phyloP scores from a whole-genome alignment of 73 alveolate genomes.

The Paramecium bursaria region DNA sequence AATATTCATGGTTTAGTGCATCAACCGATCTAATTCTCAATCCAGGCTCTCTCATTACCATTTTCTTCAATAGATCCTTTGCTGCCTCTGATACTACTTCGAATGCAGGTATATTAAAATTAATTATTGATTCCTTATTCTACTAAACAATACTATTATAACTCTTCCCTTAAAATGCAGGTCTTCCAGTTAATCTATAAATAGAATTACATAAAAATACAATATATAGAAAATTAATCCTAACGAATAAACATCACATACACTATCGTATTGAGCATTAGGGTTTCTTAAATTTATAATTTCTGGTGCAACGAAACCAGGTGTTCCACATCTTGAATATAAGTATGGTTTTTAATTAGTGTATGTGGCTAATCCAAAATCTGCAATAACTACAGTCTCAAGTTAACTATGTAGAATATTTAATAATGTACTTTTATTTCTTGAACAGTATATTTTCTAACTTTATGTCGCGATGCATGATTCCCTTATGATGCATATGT shows the following conservation, averaged over 20 bases:
- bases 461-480: constrained; percentile 60
- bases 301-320: constrained; percentile 75
- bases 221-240: constrained; percentile 67
- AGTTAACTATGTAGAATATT: not conserved
- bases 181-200: constrained; percentile 78
- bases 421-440: constrained; percentile 1
- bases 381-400: constrained; percentile 64
- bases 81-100: not conserved
- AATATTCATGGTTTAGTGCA: constrained; percentile 29
- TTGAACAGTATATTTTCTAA: constrained; percentile 53
- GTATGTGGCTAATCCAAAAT: constrained; percentile 72
- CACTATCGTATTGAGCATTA: constrained; percentile 61
- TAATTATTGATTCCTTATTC: constrained; percentile 76
- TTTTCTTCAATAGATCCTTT: not conserved
- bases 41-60: constrained; percentile 25
- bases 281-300: constrained; percentile 59
- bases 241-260: constrained; percentile 65
- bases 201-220: not conserved
- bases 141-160: constrained; percentile 78
- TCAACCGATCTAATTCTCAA: constrained; percentile 11
- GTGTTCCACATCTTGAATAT: constrained; percentile 67
- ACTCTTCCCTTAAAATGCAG: constrained; percentile 82
- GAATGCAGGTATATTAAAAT: constrained; percentile 47
- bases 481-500: constrained; percentile 58
- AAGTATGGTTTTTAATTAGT: constrained; percentile 55